Evolutionary conservation across 176 grass and related monocot genomes (phyloP).

Genomic region (Zea mays): Zm-B73-REFERENCE-NAM-5.0 NC_050100.1:175495001-175495500

Average conservation of each 20-base stretch:
- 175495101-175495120: background rate
- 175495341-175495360: constrained; percentile 10
- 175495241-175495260: background rate
- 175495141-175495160: background rate
- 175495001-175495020: background rate
- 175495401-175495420: background rate
- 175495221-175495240: background rate
- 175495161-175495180: background rate
- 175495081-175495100: background rate
- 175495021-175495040: background rate
- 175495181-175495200: background rate
- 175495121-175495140: background rate
- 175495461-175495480: constrained; percentile 1
- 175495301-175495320: background rate
- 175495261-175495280: background rate
- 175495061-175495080: constrained; percentile 4
- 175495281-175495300: background rate
- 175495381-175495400: background rate
- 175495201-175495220: background rate
- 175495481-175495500: background rate
- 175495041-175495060: background rate
- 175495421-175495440: background rate
- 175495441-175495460: background rate
- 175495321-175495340: background rate
- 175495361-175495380: background rate